Base-by-base conservation (phyloP, 2,329 filamentous ascomycete species). In the Elsinoe australis region DNA sequence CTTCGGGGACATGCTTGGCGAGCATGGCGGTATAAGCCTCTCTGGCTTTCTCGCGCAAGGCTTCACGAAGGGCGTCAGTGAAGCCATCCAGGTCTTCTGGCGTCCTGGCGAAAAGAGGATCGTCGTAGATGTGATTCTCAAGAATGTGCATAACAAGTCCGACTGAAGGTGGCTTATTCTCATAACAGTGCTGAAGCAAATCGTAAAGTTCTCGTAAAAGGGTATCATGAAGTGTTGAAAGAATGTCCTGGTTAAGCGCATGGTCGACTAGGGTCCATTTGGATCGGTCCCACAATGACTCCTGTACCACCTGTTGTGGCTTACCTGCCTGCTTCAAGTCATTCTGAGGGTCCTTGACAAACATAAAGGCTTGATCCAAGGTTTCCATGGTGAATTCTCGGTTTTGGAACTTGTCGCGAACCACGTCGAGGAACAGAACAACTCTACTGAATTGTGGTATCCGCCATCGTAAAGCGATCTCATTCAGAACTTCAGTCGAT, bases 191-290 rank as follows among this genome's bases (percentile, higher is more conserved):
- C 70, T 90, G 83, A 64, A 95, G 77, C n/a, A 85, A 73, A 54
- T 89, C 82, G 64, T 87, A 95, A 14, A 98, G 74, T 59, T 96
- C 90, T 47, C 89, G 80, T 38, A 95, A 71, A 19, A 96, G 70
- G 7, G 82, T 79, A 58, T 95, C 88, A 59, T 96, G 81, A 31
- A 96, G 68, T 22, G 75, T 78, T 28, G 77, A 75, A 5, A 98
- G 71, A 12, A 85, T 78, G 54, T 85, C 81, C 57, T 86, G 84
- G 67, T 94, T 92, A 19, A 74, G 64, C 9, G 66, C 62, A 49
- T 66, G 66, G 54, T 77, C 74, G 4, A 65, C 59, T 5, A 74
- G 57, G 1, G 72, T 71, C 74, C 73, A 77, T 53, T 65, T 69
- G 7, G 61, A 64, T 50, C 71, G 67, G 53, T 76, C 71, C 31